phyloP scores from a whole-genome alignment of 1,284 basidiomycete species.

The Leccinum subrobustum region DNA sequence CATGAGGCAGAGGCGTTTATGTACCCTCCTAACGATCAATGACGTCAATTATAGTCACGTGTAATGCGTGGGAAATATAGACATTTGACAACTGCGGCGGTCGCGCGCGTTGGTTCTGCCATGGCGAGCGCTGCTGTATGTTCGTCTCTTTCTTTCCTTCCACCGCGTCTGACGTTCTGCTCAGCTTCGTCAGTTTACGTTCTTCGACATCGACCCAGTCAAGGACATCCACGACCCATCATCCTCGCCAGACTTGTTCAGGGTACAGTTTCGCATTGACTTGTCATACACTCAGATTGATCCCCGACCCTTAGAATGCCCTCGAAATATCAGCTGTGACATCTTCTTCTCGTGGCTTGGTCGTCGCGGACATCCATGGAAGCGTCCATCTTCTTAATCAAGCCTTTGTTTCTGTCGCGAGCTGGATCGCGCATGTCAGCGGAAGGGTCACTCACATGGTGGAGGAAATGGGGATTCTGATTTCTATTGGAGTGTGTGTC shows the following conservation, averaged over 20 bases:
- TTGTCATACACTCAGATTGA: constrained; percentile 1
- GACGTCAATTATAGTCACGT: constrained; percentile 1
- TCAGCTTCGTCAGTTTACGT: constrained; percentile 83
- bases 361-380: constrained; percentile 83
- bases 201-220: constrained; percentile 74
- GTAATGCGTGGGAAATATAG: not conserved
- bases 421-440: constrained; percentile 76
- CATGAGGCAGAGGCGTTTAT: not conserved
- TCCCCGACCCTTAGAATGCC: constrained; percentile 44
- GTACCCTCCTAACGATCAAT: constrained; percentile 1
- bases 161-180: constrained; percentile 8
- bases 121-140: not conserved
- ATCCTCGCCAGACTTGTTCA: constrained; percentile 74
- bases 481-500: constrained; percentile 78
- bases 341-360: constrained; percentile 59
- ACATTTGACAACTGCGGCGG: not conserved
- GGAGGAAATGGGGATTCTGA: constrained; percentile 59
- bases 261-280: constrained; percentile 41
- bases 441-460: constrained; percentile 84
- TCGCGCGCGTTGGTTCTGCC: not conserved
- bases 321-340: constrained; percentile 70
- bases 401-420: constrained; percentile 69
- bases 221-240: constrained; percentile 80
- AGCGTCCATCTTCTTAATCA: constrained; percentile 73
- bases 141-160: not conserved